These are phyloP conservation scores for Mycena maculata DNA, from an alignment of 768 basidiomycete species.

Conservation along the genomic window DNA sequence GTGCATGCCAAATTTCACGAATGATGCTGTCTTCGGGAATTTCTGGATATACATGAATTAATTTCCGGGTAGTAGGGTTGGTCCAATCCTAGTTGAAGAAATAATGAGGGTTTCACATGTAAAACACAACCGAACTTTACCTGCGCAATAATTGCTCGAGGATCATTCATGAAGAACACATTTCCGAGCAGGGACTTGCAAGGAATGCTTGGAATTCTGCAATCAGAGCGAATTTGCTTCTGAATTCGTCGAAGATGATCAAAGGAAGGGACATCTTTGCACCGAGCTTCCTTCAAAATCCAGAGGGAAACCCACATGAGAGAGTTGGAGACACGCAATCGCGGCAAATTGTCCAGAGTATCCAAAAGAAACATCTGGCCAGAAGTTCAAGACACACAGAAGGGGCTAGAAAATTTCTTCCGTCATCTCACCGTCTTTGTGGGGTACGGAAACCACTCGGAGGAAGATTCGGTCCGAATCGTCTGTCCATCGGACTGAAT, in stretches of 20 bases:
- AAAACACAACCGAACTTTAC: neutral
- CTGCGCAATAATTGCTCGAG: slow-evolving; percentile 15
- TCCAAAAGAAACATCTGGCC: slow-evolving; percentile 24
- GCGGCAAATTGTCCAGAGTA: slow-evolving; percentile 21
- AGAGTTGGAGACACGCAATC: slow-evolving; percentile 16
- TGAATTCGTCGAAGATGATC: slow-evolving; percentile 12
- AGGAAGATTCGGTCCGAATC: neutral
- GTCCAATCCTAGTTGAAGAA: slow-evolving; percentile 9
- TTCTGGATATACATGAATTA: slow-evolving; percentile 9
- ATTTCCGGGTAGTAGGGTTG: neutral
- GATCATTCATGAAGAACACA: slow-evolving; percentile 27
- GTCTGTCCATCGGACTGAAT: neutral
- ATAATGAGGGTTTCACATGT: neutral
- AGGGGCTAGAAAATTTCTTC: neutral
- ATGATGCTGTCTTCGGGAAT: slow-evolving; percentile 10
- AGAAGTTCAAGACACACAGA: neutral
- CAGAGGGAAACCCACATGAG: slow-evolving; percentile 23
- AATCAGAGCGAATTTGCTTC: slow-evolving; percentile 11
- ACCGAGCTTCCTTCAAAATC: slow-evolving; percentile 11
- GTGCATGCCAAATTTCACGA: slow-evolving; percentile 9
- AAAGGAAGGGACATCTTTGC: slow-evolving; percentile 24
- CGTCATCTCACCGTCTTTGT: neutral
- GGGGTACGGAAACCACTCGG: slow-evolving; percentile 1
- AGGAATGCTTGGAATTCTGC: slow-evolving; percentile 12
- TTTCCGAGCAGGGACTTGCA: slow-evolving; percentile 15